Conservation (phyloP, 2,329 filamentous ascomycete genomes). For the Thelonectria blattea region DNA sequence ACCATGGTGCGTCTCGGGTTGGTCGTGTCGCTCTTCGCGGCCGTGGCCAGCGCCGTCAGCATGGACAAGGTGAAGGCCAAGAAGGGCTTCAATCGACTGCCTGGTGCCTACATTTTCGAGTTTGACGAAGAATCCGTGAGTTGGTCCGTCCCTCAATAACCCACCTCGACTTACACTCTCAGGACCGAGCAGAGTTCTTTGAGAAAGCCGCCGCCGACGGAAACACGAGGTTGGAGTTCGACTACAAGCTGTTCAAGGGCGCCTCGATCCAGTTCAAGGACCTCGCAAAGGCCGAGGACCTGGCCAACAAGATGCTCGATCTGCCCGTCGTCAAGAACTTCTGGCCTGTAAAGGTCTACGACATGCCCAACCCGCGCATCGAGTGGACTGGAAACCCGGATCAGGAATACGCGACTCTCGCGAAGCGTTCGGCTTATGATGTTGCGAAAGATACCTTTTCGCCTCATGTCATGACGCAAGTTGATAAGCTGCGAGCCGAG, state of each 20-base stretch:
- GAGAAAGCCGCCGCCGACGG: slow-evolving; percentile 46
- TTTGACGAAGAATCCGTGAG: slow-evolving; percentile 57
- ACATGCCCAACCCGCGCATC: slow-evolving; percentile 49
- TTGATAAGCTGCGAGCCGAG: slow-evolving; percentile 57
- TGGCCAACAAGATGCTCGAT: slow-evolving; percentile 48
- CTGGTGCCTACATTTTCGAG: slow-evolving; percentile 60
- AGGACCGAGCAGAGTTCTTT: slow-evolving; percentile 52
- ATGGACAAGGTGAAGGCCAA: slow-evolving; percentile 34
- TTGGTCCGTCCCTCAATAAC: not conserved
- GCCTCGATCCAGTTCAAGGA: slow-evolving; percentile 60
- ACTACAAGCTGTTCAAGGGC: slow-evolving; percentile 60
- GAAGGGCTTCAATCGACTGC: slow-evolving; percentile 40
- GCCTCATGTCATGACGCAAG: slow-evolving; percentile 63
- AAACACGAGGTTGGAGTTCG: slow-evolving; percentile 53
- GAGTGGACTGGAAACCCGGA: slow-evolving; percentile 49
- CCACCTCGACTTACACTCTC: not conserved
- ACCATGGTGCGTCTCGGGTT: slow-evolving; percentile 46
- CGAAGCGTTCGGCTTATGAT: slow-evolving; percentile 24
- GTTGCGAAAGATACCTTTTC: slow-evolving; percentile 47
- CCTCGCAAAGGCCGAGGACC: slow-evolving; percentile 49
- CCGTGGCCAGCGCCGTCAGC: slow-evolving; percentile 39
- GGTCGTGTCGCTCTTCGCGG: slow-evolving; percentile 45
- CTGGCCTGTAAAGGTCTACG: slow-evolving; percentile 55
- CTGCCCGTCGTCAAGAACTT: slow-evolving; percentile 55
- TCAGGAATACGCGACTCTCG: slow-evolving; percentile 31